Conservation (phyloP, 2,329 filamentous ascomycete genomes). For the Rhexocercosporidium sp. region DNA sequence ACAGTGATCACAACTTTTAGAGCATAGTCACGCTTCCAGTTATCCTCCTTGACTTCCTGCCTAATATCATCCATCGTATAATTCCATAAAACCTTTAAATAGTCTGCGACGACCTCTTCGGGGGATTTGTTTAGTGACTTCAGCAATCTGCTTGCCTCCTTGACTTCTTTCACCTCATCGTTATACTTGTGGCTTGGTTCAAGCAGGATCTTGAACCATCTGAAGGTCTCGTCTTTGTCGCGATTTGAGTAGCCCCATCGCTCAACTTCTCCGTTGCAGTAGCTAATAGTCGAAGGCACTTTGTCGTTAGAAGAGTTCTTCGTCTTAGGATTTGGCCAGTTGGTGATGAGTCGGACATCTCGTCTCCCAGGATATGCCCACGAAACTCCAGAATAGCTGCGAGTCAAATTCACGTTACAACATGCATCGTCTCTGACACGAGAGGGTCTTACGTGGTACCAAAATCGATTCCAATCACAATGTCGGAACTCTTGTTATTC, state of each 20-base stretch:
- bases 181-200: neutral
- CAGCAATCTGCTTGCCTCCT: no score
- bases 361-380: neutral
- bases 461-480: slow-evolving; percentile 17
- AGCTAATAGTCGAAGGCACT: slow-evolving; percentile 1
- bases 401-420: no score
- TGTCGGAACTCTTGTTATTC: neutral
- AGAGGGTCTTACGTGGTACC: slow-evolving; percentile 13
- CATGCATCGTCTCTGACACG: no score
- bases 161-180: neutral
- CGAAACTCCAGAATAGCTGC: neutral
- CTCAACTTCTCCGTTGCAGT: neutral
- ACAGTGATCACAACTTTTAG: slow-evolving; percentile 8
- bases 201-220: slow-evolving; percentile 8
- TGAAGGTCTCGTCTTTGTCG: neutral
- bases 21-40: no score
- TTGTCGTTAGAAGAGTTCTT: no score
- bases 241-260: slow-evolving; percentile 3
- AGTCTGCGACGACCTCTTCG: slow-evolving; percentile 10
- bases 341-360: no score
- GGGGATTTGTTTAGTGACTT: slow-evolving; percentile 1
- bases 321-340: no score
- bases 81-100: neutral
- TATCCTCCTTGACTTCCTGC: no score
- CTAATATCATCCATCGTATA: no score